Evolutionary conservation across 2,329 filamentous ascomycete species (phyloP), one percentile per base, ranked within the genome.

Genomic region (Colletotrichum cordylinicola): DNA sequence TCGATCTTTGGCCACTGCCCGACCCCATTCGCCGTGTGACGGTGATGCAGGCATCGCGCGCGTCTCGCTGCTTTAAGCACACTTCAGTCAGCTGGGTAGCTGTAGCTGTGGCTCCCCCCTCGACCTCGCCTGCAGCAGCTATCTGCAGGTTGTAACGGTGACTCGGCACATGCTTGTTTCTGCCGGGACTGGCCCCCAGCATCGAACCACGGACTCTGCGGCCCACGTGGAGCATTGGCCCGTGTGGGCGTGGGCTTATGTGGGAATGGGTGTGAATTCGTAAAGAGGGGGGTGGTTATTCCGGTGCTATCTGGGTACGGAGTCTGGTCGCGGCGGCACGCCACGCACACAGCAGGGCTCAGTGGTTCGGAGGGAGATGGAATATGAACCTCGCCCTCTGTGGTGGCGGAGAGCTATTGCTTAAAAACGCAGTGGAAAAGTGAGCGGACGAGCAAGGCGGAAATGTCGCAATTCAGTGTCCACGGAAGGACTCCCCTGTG

Each of bases 91-190:
- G 24, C 39, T 55, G 16, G 33, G 33, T 61, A 58, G 60, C 66
- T 64, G 60, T 67, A 62, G 69, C 21, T 72, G 64, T 67, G 31
- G 55, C 24, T 29, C 69, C 35, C 35, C 39, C 43, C 48, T 66
- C 61, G 48, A 55, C 37, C 29, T 60, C 67, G 52, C 67, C 67
- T 66, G 68, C 67, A 66, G 58, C 62, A 72, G 62, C 74, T 69
- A 52, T 74, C 64, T 73, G 74, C 70, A 76, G 58, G 64, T 65
- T 67, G 72, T 43, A 75, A 76, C 29, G 66, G 71, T 71, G 71
- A 76, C 74, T 67, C 74, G 74, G 74, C 74, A 76, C 74, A 76
- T 76, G 74, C 72, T 75, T 76, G 65, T 75, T 75, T 76, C 67
- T 76, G 71, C 72, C 71, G 71, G 71, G 74, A 76, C 37, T 75